Evolutionary conservation across 768 basidiomycete genomes (phyloP).

Genomic region (Pleurotus cornucopiae): DNA sequence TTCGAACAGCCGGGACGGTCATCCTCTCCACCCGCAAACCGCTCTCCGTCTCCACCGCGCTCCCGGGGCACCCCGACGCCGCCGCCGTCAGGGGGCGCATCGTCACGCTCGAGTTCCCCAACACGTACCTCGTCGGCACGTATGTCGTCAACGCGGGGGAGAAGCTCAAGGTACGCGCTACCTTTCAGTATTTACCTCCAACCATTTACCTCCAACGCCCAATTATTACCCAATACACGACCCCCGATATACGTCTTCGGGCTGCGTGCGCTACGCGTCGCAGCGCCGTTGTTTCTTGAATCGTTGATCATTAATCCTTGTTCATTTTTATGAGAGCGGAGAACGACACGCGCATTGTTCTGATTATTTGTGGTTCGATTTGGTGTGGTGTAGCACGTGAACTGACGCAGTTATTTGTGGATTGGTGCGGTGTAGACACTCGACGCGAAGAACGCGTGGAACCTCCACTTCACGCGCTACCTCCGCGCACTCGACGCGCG

Average conservation of each 20-base stretch:
- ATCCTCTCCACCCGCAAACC: slow-evolving; percentile 77
- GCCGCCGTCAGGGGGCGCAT: slow-evolving; percentile 69
- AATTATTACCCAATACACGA: too few species aligned
- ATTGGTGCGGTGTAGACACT: slow-evolving; percentile 49
- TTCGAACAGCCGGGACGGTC: slow-evolving; percentile 68
- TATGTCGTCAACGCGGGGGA: slow-evolving; percentile 85
- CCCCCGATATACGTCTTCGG: too few species aligned
- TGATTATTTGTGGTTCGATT: too few species aligned
- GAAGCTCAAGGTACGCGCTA: slow-evolving; percentile 55
- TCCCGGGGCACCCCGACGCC: slow-evolving; percentile 76
- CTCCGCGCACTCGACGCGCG: slow-evolving; percentile 69
- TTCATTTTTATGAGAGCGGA: too few species aligned
- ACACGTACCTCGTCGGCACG: slow-evolving; percentile 67
- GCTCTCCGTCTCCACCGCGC: slow-evolving; percentile 52
- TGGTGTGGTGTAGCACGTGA: too few species aligned
- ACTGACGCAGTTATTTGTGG: too few species aligned
- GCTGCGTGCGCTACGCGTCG: too few species aligned
- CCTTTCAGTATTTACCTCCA: neutral
- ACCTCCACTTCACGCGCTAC: slow-evolving; percentile 67
- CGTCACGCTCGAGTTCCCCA: slow-evolving; percentile 75
- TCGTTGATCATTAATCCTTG: too few species aligned
- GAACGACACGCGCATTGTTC: too few species aligned
- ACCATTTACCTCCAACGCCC: too few species aligned
- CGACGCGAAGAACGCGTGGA: slow-evolving; percentile 75
- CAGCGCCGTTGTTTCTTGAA: too few species aligned